A percentile compares a stretch with the other conserved stretches of the same genome.
Conservation (phyloP, 2,329 filamentous ascomycete genomes). For the Penicillium polonicum region DNA sequence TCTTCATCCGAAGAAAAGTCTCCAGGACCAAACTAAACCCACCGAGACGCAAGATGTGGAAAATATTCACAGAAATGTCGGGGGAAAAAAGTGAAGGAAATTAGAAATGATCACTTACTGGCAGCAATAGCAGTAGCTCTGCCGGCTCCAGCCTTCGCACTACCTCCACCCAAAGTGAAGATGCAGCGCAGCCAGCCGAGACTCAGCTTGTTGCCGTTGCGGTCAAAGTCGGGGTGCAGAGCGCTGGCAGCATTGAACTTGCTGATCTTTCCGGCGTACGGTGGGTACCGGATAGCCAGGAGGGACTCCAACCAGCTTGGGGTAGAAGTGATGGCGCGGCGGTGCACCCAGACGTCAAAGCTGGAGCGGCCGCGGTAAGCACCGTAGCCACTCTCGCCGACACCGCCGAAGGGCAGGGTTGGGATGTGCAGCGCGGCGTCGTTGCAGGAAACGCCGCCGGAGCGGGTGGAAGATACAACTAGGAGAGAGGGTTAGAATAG, state of each 20-base stretch:
- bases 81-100: slow-evolving; percentile 2
- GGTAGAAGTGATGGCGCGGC: slow-evolving; percentile 57
- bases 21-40: background rate
- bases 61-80: background rate
- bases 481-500: background rate
- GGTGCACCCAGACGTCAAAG: slow-evolving; percentile 64
- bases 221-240: slow-evolving; percentile 60
- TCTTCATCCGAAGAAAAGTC: slow-evolving; percentile 15
- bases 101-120: slow-evolving; percentile 36
- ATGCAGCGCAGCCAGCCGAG: slow-evolving; percentile 43
- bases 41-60: slow-evolving; percentile 1
- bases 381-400: slow-evolving; percentile 75
- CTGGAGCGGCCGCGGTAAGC: slow-evolving; percentile 73
- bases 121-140: slow-evolving; percentile 39
- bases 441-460: slow-evolving; percentile 62
- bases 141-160: slow-evolving; percentile 36
- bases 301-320: slow-evolving; percentile 61
- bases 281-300: slow-evolving; percentile 60
- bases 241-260: slow-evolving; percentile 52
- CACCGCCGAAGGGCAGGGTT: slow-evolving; percentile 76
- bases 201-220: slow-evolving; percentile 49
- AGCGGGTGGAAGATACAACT: slow-evolving; percentile 64
- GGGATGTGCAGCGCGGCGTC: slow-evolving; percentile 69
- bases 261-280: slow-evolving; percentile 57
- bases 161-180: slow-evolving; percentile 43